Conservation (phyloP, 2,329 filamentous ascomycete species). For the Botrytis pseudocinerea region DNA sequence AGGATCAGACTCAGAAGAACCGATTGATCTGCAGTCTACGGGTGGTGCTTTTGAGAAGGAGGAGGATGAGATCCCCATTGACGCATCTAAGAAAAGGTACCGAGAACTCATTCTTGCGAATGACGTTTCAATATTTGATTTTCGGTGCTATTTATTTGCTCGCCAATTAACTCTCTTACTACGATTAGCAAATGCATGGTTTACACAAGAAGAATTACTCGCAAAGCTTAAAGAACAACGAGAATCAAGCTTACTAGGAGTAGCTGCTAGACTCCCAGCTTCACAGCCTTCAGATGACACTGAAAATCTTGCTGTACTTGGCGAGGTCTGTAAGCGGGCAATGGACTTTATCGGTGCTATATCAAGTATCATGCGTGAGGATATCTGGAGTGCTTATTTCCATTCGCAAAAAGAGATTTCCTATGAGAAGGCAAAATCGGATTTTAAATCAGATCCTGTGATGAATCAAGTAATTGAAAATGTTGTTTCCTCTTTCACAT, state of each 20-base stretch:
- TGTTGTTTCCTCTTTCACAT: slow-evolving; percentile 75
- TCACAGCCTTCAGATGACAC: slow-evolving; percentile 55
- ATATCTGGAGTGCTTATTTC: slow-evolving; percentile 65
- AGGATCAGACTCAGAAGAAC: slow-evolving; percentile 42
- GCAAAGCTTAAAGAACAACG: slow-evolving; percentile 63
- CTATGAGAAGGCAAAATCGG: slow-evolving; percentile 40
- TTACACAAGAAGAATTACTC: slow-evolving; percentile 61
- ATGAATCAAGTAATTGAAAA: slow-evolving; percentile 65
- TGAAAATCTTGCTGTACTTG: slow-evolving; percentile 77
- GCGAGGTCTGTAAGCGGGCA: slow-evolving; percentile 80
- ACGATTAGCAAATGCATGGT: slow-evolving; percentile 74
- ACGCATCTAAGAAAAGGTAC: slow-evolving; percentile 73
- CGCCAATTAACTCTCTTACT: slow-evolving; percentile 82
- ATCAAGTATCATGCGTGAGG: slow-evolving; percentile 75
- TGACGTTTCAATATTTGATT: slow-evolving; percentile 95
- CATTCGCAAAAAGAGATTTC: slow-evolving; percentile 22
- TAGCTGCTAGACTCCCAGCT: slow-evolving; percentile 53
- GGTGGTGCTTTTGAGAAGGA: slow-evolving; percentile 43
- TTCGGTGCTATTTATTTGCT: slow-evolving; percentile 89
- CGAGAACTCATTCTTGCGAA: slow-evolving; percentile 90
- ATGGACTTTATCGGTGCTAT: slow-evolving; percentile 82
- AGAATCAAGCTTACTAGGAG: slow-evolving; percentile 57
- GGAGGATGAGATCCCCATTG: slow-evolving; percentile 60
- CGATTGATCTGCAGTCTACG: slow-evolving; percentile 54
- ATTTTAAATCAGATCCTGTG: slow-evolving; percentile 40